phyloP scores from a whole-genome alignment of 2,329 filamentous ascomycete species.

The Calycina marina region DNA sequence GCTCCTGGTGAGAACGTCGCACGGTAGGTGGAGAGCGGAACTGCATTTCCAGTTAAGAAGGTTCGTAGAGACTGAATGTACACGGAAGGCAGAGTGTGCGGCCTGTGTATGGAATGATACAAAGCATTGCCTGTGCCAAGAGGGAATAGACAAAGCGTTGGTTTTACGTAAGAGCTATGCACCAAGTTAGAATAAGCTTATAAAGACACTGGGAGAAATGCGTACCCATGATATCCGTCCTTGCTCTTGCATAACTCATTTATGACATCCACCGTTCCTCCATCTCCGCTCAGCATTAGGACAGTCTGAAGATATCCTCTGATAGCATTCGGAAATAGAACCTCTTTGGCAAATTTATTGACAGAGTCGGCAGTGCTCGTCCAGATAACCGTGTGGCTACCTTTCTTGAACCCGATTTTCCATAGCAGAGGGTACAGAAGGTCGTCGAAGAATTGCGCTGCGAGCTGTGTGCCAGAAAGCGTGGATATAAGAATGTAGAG shows the following conservation, averaged over 20 bases:
- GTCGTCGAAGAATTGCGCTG: conserved; percentile 37
- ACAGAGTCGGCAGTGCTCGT: conserved; percentile 54
- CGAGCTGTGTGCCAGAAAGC: conserved; percentile 45
- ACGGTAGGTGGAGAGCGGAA: conserved; percentile 45
- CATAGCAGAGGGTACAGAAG: conserved; percentile 41
- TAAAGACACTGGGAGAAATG: no score
- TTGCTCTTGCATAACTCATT: conserved; percentile 41
- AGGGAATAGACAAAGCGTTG: conserved; percentile 39
- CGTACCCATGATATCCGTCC: no score
- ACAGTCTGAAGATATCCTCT: conserved; percentile 40
- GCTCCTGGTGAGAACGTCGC: conserved; percentile 44
- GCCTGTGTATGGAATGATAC: conserved; percentile 42
- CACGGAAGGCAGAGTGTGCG: conserved; percentile 30
- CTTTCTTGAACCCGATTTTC: conserved; percentile 26
- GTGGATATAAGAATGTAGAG: conserved; percentile 51
- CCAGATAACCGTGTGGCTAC: conserved; percentile 36
- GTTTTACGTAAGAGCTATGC: conserved; percentile 20
- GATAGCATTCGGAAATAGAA: conserved; percentile 34
- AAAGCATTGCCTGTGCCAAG: conserved; percentile 53
- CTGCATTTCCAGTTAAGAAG: conserved; percentile 40
- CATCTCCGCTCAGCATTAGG: conserved; percentile 75
- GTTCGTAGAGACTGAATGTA: conserved; percentile 33
- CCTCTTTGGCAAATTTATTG: conserved; percentile 39
- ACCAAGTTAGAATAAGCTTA: not conserved
- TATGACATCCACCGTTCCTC: conserved; percentile 69